Base-by-base conservation (phyloP, 768 basidiomycete species). In the Calocybe cyanea region DNA sequence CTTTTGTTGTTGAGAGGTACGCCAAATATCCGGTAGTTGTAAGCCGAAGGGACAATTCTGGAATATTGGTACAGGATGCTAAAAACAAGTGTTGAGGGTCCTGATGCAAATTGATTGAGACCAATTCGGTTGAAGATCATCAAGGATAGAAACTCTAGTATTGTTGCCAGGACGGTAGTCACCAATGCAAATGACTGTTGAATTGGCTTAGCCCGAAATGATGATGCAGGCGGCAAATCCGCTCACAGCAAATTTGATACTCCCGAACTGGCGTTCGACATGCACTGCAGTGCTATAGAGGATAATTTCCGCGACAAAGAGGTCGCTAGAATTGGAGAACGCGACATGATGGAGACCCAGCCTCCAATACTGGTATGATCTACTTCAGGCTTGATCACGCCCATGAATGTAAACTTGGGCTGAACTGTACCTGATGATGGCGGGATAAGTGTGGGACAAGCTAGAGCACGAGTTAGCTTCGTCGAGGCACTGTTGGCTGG, bases 371-470 rank as follows among this genome's bases (percentile, higher is more conserved):
- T 97, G 63, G 49, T 44, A 50, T 46, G 48, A 50, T 55, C 60
- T 55, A 60, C 57, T 61, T 65, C 62, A 67, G 63, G 62, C 56
- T 66, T 45, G 60, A 54, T 54, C 45, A 51, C 45, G 51, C 44
- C 46, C 48, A 30, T 23, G 14, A 42, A 40, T 41, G 41, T 21
- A 39, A 39, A 15, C 42, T 47, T 42, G 49, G 30, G 18, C 37
- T 45, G 20, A 28, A 33, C 52, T 63, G 40, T 68, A 90, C 92
- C 74, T 95, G 92, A 57, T 90, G 87, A 62, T 94, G 79, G 43
- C 79, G 80, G n/a, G 89, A 91, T 38, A 96, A 75, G 61, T 96
- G 92, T 2, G 92, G 93, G 15, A 88, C 78, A 32, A 94, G 77
- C 83, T 92, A 51, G 38, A 19, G 24, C 11, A 33, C 36, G 51